These are phyloP conservation scores for Herpotrichia juniperi DNA, from an alignment of 2,329 filamentous ascomycete species.

Conservation along the genomic window DNA sequence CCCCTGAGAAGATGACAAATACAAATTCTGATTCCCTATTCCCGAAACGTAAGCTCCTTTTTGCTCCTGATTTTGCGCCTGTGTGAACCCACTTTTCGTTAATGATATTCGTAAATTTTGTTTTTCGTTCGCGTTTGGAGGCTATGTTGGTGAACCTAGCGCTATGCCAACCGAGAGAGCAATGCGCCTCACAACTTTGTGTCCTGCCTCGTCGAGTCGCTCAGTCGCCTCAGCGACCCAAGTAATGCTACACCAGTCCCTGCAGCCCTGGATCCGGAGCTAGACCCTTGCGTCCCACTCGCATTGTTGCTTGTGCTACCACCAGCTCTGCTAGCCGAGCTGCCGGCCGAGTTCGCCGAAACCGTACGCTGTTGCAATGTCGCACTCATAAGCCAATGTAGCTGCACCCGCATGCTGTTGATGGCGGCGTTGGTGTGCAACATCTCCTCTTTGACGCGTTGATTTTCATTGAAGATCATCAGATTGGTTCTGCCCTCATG, in stretches of 20 bases:
- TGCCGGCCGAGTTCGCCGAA: slow-evolving; percentile 25
- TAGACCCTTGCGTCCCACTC: slow-evolving; percentile 32
- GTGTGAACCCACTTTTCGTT: slow-evolving; percentile 6
- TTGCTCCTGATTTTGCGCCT: background rate
- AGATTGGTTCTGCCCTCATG: slow-evolving; percentile 66
- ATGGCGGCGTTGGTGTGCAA: slow-evolving; percentile 66
- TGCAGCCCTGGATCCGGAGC: slow-evolving; percentile 19
- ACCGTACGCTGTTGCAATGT: slow-evolving; percentile 53
- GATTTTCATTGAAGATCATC: slow-evolving; percentile 67
- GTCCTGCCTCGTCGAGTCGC: slow-evolving; percentile 44
- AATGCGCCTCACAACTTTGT: slow-evolving; percentile 46
- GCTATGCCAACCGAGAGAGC: background rate
- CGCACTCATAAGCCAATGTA: slow-evolving; percentile 67
- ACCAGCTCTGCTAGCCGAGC: slow-evolving; percentile 29
- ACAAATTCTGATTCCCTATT: background rate
- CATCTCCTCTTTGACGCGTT: slow-evolving; percentile 67
- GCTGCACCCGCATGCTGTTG: slow-evolving; percentile 63
- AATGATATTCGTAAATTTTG: background rate
- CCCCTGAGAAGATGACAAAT: background rate
- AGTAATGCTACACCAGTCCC: slow-evolving; percentile 32
- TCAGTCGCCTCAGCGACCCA: slow-evolving; percentile 37
- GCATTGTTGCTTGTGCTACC: slow-evolving; percentile 27
- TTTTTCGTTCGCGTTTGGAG: background rate
- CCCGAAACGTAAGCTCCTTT: background rate
- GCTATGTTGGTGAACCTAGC: background rate